Evolutionary conservation across 805 yeast species (phyloP), one percentile per base, ranked within the genome.

Genomic region (Cyberlindnera veronae): DNA sequence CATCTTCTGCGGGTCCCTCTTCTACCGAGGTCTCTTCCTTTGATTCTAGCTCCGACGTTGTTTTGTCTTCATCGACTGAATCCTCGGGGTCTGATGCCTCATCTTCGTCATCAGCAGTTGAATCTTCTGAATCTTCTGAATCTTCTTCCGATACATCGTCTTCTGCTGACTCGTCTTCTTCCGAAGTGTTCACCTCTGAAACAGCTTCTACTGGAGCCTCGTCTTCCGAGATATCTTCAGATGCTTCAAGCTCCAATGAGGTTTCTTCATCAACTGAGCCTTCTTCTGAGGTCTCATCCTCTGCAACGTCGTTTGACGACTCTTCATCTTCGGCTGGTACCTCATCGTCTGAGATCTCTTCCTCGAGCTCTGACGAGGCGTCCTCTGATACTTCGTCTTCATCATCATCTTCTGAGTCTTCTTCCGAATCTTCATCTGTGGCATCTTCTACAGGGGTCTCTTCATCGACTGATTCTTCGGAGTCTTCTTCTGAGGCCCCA

Each of bases 61-160:
- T n/a, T n/a, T n/a, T n/a, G n/a, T 36, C 39, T 6, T 36, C 39
- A 14, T 29, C 33, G 4, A 5, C 21, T 13, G 28, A 15, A 13
- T 15, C 28, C 17, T 21, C 27, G 4, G 26, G 11, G 13, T 35
- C 32, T 11, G 12, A 14, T 6, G 27, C 32, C n/a, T 14, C 27
- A 4, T 19, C 27, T 29, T 14, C 10, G 24, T 15, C 32, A 17
- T 36, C 39, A 6, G 22, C 30, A 8, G n/a, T 13, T n/a, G 28
- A 20, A 20, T 14, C 34, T 14, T 36, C 39, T 9, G 32, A 16
- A 5, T 28, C 32, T 14, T 35, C 38, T 6, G 16, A 15, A 9
- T 35, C 38, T 20, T 35, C 38, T 6, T 17, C 30, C 14, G 19
- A 14, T 12, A n/a, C 34, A 14, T 17, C 22, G 17, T 30, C 17